Evolutionary conservation across 495 filamentous ascomycete genomes (phyloP).

Genomic region (Diplogelasinospora grovesii): DNA sequence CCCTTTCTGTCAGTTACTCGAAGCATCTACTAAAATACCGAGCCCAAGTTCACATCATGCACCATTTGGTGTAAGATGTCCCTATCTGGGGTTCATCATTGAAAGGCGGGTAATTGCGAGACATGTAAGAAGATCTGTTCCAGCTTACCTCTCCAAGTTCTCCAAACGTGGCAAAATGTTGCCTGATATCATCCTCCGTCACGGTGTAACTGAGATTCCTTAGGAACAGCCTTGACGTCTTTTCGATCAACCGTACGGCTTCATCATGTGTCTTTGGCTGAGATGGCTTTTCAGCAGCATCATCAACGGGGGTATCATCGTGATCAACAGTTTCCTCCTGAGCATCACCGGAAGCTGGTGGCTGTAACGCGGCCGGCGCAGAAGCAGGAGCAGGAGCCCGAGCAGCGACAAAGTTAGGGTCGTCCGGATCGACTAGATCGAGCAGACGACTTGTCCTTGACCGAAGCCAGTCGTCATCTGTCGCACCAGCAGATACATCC

Average conservation of each 20-base stretch:
- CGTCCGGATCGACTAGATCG: constrained; percentile 64
- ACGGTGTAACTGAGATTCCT: constrained; percentile 81
- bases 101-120: constrained; percentile 27
- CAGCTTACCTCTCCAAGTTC: constrained; percentile 76
- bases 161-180: constrained; percentile 64
- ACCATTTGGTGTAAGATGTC: constrained; percentile 86
- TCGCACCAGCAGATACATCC: constrained; percentile 31
- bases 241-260: constrained; percentile 40
- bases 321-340: constrained; percentile 20
- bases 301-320: too few relatives aligned
- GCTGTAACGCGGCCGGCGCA: constrained; percentile 11
- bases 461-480: constrained; percentile 88
- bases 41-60: constrained; percentile 53
- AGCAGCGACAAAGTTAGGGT: constrained; percentile 25
- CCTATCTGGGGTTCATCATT: constrained; percentile 99
- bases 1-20: constrained; percentile 40
- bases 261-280: constrained; percentile 25
- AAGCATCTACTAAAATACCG: constrained; percentile 62
- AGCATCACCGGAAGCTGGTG: constrained; percentile 18
- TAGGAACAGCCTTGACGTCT: constrained; percentile 71
- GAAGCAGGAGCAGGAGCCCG: constrained; percentile 11
- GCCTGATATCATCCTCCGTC: constrained; percentile 68
- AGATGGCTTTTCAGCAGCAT: too few relatives aligned
- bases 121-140: constrained; percentile 15
- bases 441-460: constrained; percentile 87